A percentile compares a stretch with the other conserved stretches of the same genome.
These are phyloP conservation scores for Geotrichum macrosporum DNA, from an alignment of 1,139 yeast genomes.

Conservation along the genomic window DNA sequence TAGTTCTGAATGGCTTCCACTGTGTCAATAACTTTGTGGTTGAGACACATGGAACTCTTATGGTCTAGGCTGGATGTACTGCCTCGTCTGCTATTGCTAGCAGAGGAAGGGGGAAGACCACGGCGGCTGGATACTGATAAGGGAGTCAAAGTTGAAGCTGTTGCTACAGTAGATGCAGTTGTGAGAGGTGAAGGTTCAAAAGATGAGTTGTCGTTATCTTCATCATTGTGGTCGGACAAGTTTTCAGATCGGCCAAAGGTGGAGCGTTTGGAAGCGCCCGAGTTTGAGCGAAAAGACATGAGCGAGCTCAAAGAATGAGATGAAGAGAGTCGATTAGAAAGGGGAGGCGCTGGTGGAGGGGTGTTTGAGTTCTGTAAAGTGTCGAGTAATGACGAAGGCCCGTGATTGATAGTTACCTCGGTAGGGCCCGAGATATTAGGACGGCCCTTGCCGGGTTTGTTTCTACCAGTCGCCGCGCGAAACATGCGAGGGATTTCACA, in stretches of 20 bases:
- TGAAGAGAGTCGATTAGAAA: conserved; percentile 2
- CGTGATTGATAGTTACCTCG: conserved; percentile 9
- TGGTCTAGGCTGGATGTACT: background rate
- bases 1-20: conserved; percentile 59
- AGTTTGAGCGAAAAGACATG: conserved; percentile 6
- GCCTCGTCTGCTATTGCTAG: background rate
- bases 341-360: conserved; percentile 4
- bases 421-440: conserved; percentile 8
- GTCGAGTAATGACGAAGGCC: conserved; percentile 8
- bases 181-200: too few species aligned
- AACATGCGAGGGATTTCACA: conserved; percentile 6
- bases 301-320: conserved; percentile 6
- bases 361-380: conserved; percentile 11
- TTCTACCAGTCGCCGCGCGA: conserved; percentile 11
- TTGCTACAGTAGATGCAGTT: too few species aligned
- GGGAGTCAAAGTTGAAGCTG: too few species aligned
- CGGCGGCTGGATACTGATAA: background rate
- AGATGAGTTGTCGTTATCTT: too few species aligned
- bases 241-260: background rate
- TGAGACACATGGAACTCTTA: background rate
- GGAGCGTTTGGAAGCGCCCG: background rate
- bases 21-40: conserved; percentile 23
- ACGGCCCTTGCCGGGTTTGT: conserved; percentile 10
- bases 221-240: background rate
- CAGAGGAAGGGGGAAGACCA: background rate